Base-by-base conservation (phyloP, 805 yeast species). In the Yarrowia deformans region DNA sequence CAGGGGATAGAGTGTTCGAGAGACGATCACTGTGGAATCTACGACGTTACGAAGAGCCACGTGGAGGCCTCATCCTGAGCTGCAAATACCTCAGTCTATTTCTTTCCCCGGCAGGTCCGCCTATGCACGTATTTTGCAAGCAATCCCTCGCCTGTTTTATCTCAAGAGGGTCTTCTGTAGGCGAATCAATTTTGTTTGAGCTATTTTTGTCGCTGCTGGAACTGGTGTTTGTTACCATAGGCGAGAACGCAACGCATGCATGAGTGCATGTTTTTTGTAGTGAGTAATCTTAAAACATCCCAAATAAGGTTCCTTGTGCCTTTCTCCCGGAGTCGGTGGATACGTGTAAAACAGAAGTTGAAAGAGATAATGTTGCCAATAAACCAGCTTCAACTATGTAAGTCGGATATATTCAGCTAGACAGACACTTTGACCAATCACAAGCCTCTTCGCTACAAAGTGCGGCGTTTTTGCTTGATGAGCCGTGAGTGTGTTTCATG, bases 1-100 rank as follows among this genome's bases (percentile, higher is more conserved):
- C 42, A 52, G 56, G 56, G 56, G 56, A 52, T 34, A 32, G 13
- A 49, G 55, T 9, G 40, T 34, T n/a, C n/a, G 13, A 16, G 13
- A 16, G 56, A 52, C 56, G 56, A 52, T 52, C 56, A 6, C 56
- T 35, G 42, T 52, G 56, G 56, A 52, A 50, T 52, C 40, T 9
- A 52, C 19, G 3, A 49, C 8, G 19, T 14, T 3, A 14, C 12
- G 8, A 34, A 50, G 54, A 34, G 55, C 39, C 55, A 50, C 40
- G 40, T 32, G 42, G 56, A 34, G 12, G 13, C 19, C 3, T 34
- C 50, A 7, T 9, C 10, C 3, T 16, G 48, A 8, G 13, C 2
- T 13, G 19, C 9, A 46, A 46, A 46, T 46, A 23, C 50, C 50
- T 46, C 50, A 46, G 1, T 10, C 6, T 1, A 40, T 6, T 8